Conservation (phyloP, 345 rosid species). For the rapeseed (Brassica napus) region Da-Ae NC_063446.1:14717501-14718000, state of each 20-base stretch:
- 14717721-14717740: no score
- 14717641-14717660: not conserved
- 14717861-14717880: not conserved
- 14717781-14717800: not conserved
- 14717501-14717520: constrained; percentile 19
- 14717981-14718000: no score
- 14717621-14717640: constrained; percentile 6
- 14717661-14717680: constrained; percentile 2
- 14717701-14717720: not conserved
- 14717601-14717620: constrained; percentile 4
- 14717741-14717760: not conserved
- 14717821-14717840: not conserved
- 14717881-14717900: not conserved
- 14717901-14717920: not conserved
- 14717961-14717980: no score
- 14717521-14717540: constrained; percentile 27
- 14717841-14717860: not conserved
- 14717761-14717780: not conserved
- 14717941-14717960: no score
- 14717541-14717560: constrained; percentile 38
- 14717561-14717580: constrained; percentile 39
- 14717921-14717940: no score
- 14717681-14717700: constrained; percentile 6
- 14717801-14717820: not conserved
- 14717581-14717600: not conserved